Base-by-base conservation (phyloP, 2,329 filamentous ascomycete species). In the Didymella exigua region DNA sequence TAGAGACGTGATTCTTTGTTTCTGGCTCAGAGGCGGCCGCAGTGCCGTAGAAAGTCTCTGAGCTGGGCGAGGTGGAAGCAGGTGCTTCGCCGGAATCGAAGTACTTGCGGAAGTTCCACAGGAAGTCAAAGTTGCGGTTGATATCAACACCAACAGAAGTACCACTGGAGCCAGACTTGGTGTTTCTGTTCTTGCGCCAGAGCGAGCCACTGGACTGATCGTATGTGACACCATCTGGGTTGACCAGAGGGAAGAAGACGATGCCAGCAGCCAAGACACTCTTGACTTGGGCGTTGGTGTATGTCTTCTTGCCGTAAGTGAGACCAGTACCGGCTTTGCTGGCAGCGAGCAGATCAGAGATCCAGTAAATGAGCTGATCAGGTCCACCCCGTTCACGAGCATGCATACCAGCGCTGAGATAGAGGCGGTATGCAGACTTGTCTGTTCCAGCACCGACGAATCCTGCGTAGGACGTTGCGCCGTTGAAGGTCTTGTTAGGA, bases 321-420 rank as follows among this genome's bases (percentile, higher is more conserved):
- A 86, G 65, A 6, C 83, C 83, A 3, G 73, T 76, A 19, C 77
- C 76, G 29, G 77, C 72, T 62, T 79, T 77, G 59, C 81, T 76
- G 16, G 84, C 84, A 41, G 78, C 77, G 3, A 86, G 76, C 4
- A 86, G 75, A 63, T 86, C 84, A 0, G 82, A 74, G 26, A 85
- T 75, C 72, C 84, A 85, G 75, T 85, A 85, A 37, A 86, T 69
- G 13, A 86, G 73, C 54, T 81, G 77, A 63, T 86, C 84, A 0
- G 83, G 78, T 0, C 79, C 81, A 23, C 83, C 84, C 9, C 84
- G 80, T 70, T 86, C 84, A 21, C 84, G 81, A 8, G 84, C 81
- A 61, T 86, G 84, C 41, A 85, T 79, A 23, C 76, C 82, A 36
- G 79, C 79, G 54, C 81, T 81, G 52, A 86, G 71, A 64, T 82